phyloP scores from a whole-genome alignment of 2,329 filamentous ascomycete genomes.

The Penicillium sp. region DNA sequence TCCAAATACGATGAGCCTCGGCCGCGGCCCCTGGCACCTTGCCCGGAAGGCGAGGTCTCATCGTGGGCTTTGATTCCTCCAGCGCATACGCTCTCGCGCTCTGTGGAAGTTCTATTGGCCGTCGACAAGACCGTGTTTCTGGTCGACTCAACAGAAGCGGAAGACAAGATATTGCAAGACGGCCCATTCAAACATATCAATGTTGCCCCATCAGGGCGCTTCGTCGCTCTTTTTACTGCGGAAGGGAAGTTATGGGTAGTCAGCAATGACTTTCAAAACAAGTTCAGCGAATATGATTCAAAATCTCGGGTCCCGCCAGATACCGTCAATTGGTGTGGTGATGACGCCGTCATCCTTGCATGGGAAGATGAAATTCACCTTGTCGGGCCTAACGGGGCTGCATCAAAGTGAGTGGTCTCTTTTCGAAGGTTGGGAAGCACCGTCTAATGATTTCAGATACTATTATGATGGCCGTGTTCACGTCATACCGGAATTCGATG shows the following conservation, averaged over 20 bases:
- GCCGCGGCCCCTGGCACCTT: conserved; percentile 72
- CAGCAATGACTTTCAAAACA: conserved; percentile 89
- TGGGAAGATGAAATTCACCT: conserved; percentile 98
- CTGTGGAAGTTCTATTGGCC: conserved; percentile 86
- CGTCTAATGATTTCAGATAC: conserved; percentile 52
- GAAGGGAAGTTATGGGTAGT: conserved; percentile 88
- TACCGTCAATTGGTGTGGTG: conserved; percentile 93
- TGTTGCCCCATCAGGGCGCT: conserved; percentile 86
- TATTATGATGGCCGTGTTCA: conserved; percentile 92
- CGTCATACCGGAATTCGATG: conserved; percentile 80
- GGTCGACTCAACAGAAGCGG: conserved; percentile 81
- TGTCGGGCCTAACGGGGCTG: conserved; percentile 76
- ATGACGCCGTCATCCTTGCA: conserved; percentile 85
- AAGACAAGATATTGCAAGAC: conserved; percentile 85
- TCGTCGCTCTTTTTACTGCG: conserved; percentile 79
- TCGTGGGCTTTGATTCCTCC: conserved; percentile 90
- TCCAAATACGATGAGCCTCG: conserved; percentile 85
- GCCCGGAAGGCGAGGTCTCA: conserved; percentile 73
- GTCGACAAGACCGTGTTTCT: conserved; percentile 80
- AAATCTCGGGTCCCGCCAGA: conserved; percentile 79
- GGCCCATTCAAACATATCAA: conserved; percentile 88
- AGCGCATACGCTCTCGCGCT: conserved; percentile 80
- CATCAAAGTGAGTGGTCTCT: conserved; percentile 51
- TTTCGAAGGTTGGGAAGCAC: neutral
- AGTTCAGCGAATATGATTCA: conserved; percentile 87